Evolutionary conservation across 257 asterid species (phyloP), one percentile per base, ranked within the genome.

Genomic region (Solanum virginianum): DNA sequence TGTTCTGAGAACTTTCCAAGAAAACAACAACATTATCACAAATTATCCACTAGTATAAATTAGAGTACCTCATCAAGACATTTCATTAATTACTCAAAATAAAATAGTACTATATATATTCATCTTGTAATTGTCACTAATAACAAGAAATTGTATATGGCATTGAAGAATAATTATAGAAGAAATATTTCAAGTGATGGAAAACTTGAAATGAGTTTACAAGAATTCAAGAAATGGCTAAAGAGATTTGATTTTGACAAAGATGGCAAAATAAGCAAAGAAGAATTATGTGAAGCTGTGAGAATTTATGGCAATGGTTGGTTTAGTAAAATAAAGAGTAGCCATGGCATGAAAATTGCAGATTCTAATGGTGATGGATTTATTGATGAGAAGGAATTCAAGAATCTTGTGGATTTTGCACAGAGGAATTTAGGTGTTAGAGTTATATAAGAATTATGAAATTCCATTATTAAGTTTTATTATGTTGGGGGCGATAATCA

Each of bases 201-300:
- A 11, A 86, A 84, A 49, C 54, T 32, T 17, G 87, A 80, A 22
- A 39, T 89, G 85, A 70, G 81, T 26, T 2, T 53, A 1, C 71
- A 72, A 45, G 89, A 89, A 18, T 91, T 88, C 91, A 89, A 80
- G 83, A 85, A 29, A 60, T 91, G 91, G 92, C 72, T 91, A 84
- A 85, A 55, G 81, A 79, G 55, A 14, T 89, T 88, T 70, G 91
- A 89, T 22, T 3, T 9, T 0, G 47, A 88, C 49, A 12, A n/a
- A 20, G 91, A 88, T 74, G 89, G 89, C 4, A 81, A 68, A 70
- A 89, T 91, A 66, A 88, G 75, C 81, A 53, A 16, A 86, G 81
- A 65, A 79, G 90, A 89, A 84, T 86, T 88, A 22, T 83, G 86
- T 77, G 63, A 59, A 26, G 93, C 88, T 10, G 56, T 89, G 55